Base-by-base conservation (phyloP, 2,329 filamentous ascomycete genomes). In the Aureobasidium sp. region DNA sequence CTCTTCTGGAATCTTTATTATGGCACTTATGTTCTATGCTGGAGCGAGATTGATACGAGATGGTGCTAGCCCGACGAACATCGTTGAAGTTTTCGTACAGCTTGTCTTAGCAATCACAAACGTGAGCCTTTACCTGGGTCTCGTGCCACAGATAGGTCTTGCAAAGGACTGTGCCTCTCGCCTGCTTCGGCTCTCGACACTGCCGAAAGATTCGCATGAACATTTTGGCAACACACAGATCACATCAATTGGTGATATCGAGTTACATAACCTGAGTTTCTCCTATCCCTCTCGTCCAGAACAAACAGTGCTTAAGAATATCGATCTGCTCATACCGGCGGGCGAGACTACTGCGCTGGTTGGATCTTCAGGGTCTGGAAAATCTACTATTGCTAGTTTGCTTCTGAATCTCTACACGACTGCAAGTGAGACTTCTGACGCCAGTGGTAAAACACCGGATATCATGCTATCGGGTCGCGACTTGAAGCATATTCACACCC, bases 361-460 rank as follows among this genome's bases (percentile, higher is more conserved):
- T 2, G 92, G 93, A 1, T 77, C 83, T 0, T 96, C 91, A 0
- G 93, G 94, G 0, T 90, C 88, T n/a, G 93, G 94, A 1, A 97
- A 99, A 75, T 92, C 88, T 15, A 97, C 93, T 0, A 80, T 97
- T 39, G 81, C 88, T 0, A 83, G 88, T 0, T 76, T 97, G 0
- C 78, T 97, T 0, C 76, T 95, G 4, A 84, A 87, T 1, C 78
- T 97, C 0, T 91, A 94, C 69, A 59, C 67, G 1, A 68, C 70
- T n/a, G 55, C 29, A 64, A 59, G n/a, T 39, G 37, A 61, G 32
- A 91, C 1, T 75, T 82, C 1, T 93, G 0, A 77, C 96, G 1
- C 74, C 92, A 25, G 81, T 86, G 0, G 77, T 94, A 58, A 39
- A 62, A 62, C n/a, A 66, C 70, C 3, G 41, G 73, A 81, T 0